A percentile compares a stretch with the other conserved stretches of the same genome.
phyloP scores from a whole-genome alignment of 257 asterid genomes.

The Lycium barbarum region DNA sequence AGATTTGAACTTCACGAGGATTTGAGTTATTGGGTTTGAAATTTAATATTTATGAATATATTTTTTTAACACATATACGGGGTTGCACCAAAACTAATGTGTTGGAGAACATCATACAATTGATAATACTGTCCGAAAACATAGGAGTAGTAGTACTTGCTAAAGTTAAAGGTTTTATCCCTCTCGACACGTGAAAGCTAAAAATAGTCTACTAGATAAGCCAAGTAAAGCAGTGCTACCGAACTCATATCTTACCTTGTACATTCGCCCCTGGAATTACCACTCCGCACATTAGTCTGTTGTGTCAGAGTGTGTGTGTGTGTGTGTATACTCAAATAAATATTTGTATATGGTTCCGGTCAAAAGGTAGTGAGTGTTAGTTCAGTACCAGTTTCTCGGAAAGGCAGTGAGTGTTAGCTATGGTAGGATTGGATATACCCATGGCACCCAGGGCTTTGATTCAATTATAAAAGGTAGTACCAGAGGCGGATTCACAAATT shows the following conservation, averaged over 20 bases:
- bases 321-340: not conserved
- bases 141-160: not conserved
- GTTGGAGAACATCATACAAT: too few relatives aligned
- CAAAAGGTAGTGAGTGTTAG: not conserved
- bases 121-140: too few relatives aligned
- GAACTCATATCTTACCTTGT: not conserved
- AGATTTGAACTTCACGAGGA: not conserved
- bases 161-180: too few relatives aligned
- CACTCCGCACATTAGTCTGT: too few relatives aligned
- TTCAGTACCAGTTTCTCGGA: too few relatives aligned
- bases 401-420: not conserved
- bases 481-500: not conserved
- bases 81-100: not conserved
- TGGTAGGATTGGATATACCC: not conserved
- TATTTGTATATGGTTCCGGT: not conserved
- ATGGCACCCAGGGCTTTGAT: not conserved
- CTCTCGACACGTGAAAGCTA: too few relatives aligned
- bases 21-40: not conserved
- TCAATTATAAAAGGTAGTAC: not conserved
- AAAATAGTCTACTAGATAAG: too few relatives aligned
- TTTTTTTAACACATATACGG: not conserved
- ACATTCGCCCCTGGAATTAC: not conserved
- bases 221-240: too few relatives aligned
- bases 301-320: too few relatives aligned
- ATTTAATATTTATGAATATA: too few relatives aligned